Evolutionary conservation across 371 early-diverging fungal genomes (phyloP).

Genomic region (Mucor mucedo): DNA sequence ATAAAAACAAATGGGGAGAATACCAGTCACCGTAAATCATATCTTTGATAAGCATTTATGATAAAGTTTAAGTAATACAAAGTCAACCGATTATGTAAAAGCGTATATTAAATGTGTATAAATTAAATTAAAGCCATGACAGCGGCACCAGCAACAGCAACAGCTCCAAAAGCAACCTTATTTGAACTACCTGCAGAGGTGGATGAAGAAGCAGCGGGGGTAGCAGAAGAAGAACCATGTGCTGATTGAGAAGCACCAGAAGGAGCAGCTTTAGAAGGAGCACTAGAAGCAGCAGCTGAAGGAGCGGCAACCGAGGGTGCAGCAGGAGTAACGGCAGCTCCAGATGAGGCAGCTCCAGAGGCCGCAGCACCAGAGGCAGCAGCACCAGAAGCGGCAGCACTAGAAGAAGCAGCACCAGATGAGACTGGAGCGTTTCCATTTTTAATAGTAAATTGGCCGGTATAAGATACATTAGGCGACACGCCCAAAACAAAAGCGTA

Average conservation of each 20-base stretch:
- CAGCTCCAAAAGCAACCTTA: slow-evolving; percentile 1
- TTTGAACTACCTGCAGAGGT: slow-evolving; percentile 2
- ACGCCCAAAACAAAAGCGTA: slow-evolving; percentile 33
- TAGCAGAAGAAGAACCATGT: slow-evolving; percentile 7
- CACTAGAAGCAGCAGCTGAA: not conserved
- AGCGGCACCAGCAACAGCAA: slow-evolving; percentile 21
- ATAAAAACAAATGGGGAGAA: too few relatives aligned
- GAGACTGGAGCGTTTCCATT: not conserved
- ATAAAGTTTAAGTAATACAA: too few relatives aligned
- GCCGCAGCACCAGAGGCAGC: slow-evolving; percentile 8
- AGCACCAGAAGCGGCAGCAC: slow-evolving; percentile 4
- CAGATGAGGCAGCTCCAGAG: not conserved
- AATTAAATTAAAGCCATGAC: slow-evolving; percentile 21
- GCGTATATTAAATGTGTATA: too few relatives aligned
- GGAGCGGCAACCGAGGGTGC: slow-evolving; percentile 13
- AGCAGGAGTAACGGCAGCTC: not conserved
- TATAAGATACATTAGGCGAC: slow-evolving; percentile 33
- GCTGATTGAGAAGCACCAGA: slow-evolving; percentile 1
- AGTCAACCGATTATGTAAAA: too few relatives aligned
- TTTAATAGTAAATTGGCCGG: slow-evolving; percentile 34
- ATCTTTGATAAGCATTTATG: too few relatives aligned
- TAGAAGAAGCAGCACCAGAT: slow-evolving; percentile 7
- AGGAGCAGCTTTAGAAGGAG: slow-evolving; percentile 14
- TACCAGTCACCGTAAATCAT: too few relatives aligned
- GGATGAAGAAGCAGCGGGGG: slow-evolving; percentile 15